These are phyloP conservation scores for Chaetomium strumarium DNA, from an alignment of 2,329 filamentous ascomycete species.

Conservation along the genomic window DNA sequence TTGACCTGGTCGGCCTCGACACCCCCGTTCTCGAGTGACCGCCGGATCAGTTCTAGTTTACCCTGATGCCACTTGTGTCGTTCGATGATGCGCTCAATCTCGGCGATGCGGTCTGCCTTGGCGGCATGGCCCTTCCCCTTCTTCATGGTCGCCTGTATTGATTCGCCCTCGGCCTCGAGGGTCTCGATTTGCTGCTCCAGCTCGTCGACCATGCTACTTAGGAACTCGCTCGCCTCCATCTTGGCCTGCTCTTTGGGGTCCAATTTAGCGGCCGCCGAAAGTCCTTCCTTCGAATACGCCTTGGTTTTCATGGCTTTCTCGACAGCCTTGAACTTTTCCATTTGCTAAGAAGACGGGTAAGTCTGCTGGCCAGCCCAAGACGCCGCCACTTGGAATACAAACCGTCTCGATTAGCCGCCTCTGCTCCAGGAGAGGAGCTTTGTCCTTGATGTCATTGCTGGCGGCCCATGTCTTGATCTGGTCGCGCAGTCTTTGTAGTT, in stretches of 20 bases:
- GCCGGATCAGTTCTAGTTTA: constrained; percentile 84
- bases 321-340: constrained; percentile 99
- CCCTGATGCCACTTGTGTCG: constrained; percentile 94
- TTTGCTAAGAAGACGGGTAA: constrained; percentile 57
- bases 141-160: constrained; percentile 82
- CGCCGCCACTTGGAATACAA: constrained; percentile 32
- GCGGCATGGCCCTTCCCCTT: constrained; percentile 83
- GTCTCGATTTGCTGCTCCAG: constrained; percentile 90
- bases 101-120: constrained; percentile 82
- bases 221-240: constrained; percentile 78
- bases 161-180: constrained; percentile 83
- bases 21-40: constrained; percentile 86
- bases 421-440: constrained; percentile 88
- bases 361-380: constrained; percentile 14
- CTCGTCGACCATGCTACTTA: constrained; percentile 82
- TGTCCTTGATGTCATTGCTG: constrained; percentile 99
- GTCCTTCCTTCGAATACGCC: constrained; percentile 95
- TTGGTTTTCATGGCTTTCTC: constrained; percentile 99
- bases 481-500: constrained; percentile 91
- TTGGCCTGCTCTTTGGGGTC: constrained; percentile 98
- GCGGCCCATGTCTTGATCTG: constrained; percentile 99
- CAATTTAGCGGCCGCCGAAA: constrained; percentile 84
- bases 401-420: constrained; percentile 97
- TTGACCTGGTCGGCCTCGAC: constrained; percentile 83
- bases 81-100: constrained; percentile 79